Evolutionary conservation across 2,329 filamentous ascomycete species (phyloP).

Genomic region (Parafenestella ontariensis): DNA sequence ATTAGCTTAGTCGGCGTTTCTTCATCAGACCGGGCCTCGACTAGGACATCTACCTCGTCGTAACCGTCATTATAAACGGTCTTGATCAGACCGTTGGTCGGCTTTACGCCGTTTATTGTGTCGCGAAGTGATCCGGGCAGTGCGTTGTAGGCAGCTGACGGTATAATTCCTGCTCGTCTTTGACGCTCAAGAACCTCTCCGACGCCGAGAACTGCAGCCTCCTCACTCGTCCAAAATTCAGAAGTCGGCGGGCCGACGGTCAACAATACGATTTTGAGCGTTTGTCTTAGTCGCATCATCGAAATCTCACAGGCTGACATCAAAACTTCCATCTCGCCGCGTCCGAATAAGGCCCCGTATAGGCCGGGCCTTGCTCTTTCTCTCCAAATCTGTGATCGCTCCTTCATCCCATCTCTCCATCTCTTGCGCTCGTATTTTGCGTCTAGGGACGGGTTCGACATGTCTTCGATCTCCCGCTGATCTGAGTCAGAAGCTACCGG

Average conservation of each 20-base stretch:
- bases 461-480: not conserved
- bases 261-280: slow-evolving; percentile 17
- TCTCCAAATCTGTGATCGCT: slow-evolving; percentile 15
- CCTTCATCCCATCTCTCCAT: slow-evolving; percentile 19
- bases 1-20: slow-evolving; percentile 17
- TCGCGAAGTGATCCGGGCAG: slow-evolving; percentile 14
- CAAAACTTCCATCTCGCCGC: slow-evolving; percentile 14
- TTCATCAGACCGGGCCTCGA: slow-evolving; percentile 78
- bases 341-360: slow-evolving; percentile 11
- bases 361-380: slow-evolving; percentile 11
- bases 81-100: slow-evolving; percentile 9
- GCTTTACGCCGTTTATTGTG: not conserved
- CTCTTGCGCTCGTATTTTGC: slow-evolving; percentile 3
- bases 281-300: slow-evolving; percentile 16
- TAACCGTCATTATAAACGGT: slow-evolving; percentile 16
- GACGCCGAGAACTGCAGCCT: slow-evolving; percentile 16
- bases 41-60: slow-evolving; percentile 37
- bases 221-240: slow-evolving; percentile 6
- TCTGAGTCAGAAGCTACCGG: not conserved
- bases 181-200: slow-evolving; percentile 17
- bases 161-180: slow-evolving; percentile 10
- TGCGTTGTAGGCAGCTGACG: slow-evolving; percentile 11
- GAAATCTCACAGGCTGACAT: slow-evolving; percentile 5
- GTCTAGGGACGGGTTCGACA: slow-evolving; percentile 3
- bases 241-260: slow-evolving; percentile 13